These are phyloP conservation scores for Lizonia empirigonia DNA, from an alignment of 2,329 filamentous ascomycete genomes.

Conservation along the genomic window DNA sequence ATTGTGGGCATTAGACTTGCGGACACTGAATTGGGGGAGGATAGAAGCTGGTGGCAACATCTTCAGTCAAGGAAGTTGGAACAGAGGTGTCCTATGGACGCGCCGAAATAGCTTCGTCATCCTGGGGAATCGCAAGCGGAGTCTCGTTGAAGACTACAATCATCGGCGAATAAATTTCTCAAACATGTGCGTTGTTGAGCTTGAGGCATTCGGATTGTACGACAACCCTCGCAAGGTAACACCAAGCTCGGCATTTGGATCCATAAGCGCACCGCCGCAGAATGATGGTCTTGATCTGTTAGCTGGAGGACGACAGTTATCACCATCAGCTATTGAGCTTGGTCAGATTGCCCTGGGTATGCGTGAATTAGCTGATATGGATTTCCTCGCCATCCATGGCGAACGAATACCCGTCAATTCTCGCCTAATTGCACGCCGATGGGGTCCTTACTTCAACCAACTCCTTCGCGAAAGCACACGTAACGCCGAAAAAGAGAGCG, in stretches of 20 bases:
- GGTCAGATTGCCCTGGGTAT: conserved; percentile 79
- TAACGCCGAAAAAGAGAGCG: conserved; percentile 59
- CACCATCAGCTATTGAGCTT: conserved; percentile 79
- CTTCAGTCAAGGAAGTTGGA: conserved; percentile 98
- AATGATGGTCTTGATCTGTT: conserved; percentile 60
- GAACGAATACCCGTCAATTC: conserved; percentile 95
- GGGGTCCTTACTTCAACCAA: conserved; percentile 96
- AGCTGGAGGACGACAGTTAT: conserved; percentile 77
- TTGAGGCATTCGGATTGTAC: conserved; percentile 96
- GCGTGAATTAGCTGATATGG: conserved; percentile 94
- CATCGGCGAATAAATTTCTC: conserved; percentile 97
- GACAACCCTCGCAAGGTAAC: conserved; percentile 84
- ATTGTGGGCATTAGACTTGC: conserved; percentile 89
- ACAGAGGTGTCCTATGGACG: conserved; percentile 91
- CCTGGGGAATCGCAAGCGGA: conserved; percentile 89
- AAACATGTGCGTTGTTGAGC: conserved; percentile 94
- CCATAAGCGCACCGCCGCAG: conserved; percentile 73
- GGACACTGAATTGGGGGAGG: conserved; percentile 87
- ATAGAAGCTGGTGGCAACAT: conserved; percentile 93
- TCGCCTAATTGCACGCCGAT: conserved; percentile 81
- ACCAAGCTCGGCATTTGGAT: conserved; percentile 82
- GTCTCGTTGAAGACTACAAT: conserved; percentile 96
- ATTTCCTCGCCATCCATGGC: conserved; percentile 87
- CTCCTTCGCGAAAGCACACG: conserved; percentile 80
- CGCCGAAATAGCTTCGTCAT: conserved; percentile 95